Conservation (phyloP, 192 early-diverging fungal genomes). For the Coemansia sp. region DNA sequence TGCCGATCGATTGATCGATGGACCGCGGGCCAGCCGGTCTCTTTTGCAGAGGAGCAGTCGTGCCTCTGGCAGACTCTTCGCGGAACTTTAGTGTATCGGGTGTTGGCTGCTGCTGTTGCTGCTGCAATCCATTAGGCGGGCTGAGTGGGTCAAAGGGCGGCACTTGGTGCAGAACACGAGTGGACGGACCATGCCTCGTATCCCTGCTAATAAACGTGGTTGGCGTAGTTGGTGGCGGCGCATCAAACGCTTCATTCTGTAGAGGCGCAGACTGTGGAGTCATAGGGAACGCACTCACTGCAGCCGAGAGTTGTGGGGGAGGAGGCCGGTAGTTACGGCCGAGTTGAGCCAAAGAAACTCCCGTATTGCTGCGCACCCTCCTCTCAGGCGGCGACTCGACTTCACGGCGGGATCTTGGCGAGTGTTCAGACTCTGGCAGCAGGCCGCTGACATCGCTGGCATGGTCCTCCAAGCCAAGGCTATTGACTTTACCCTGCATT, state of each 20-base stretch:
- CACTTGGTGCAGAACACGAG: constrained; percentile 33
- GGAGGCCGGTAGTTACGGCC: background rate
- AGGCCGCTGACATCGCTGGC: constrained; percentile 40
- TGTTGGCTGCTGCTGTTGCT: background rate
- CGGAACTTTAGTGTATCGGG: background rate
- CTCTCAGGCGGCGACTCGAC: background rate
- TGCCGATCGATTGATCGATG: constrained; percentile 1
- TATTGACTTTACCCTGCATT: constrained; percentile 39
- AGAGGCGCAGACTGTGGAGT: constrained; percentile 6
- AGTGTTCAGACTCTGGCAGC: constrained; percentile 20
- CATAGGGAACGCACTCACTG: background rate
- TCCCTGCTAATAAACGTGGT: constrained; percentile 45
- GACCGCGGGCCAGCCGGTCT: constrained; percentile 1
- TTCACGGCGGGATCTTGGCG: constrained; percentile 11
- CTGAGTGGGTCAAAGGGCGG: constrained; percentile 20
- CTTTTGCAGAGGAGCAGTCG: background rate
- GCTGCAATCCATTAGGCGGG: background rate
- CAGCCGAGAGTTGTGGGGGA: too few relatives aligned
- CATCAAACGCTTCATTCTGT: background rate
- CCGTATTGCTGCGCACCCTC: constrained; percentile 17
- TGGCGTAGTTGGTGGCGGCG: constrained; percentile 48
- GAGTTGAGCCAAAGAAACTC: background rate
- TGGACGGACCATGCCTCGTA: constrained; percentile 24
- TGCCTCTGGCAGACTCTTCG: background rate
- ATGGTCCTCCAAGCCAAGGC: constrained; percentile 38